phyloP scores from a whole-genome alignment of 2,329 filamentous ascomycete genomes.

The Botrytis tulipae region DNA sequence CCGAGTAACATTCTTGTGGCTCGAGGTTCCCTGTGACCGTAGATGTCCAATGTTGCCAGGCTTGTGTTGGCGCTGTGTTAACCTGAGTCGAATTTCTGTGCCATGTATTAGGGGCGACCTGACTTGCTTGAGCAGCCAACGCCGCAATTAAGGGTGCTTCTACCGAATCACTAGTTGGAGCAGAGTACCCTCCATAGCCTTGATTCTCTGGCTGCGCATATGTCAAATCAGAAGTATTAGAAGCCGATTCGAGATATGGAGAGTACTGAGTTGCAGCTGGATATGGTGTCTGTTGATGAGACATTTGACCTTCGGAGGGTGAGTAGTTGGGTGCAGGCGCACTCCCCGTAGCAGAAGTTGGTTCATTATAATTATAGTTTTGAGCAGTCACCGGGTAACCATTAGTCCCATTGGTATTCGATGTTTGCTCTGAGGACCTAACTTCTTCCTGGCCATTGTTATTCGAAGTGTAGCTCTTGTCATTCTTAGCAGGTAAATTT shows the following conservation, averaged over 20 bases:
- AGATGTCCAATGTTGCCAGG: constrained; percentile 39
- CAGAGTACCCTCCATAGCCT: constrained; percentile 1
- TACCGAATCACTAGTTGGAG: constrained; percentile 22
- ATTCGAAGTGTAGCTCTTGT: constrained; percentile 31
- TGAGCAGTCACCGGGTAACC: constrained; percentile 13
- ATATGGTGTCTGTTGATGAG: constrained; percentile 36
- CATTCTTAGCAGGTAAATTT: constrained; percentile 42
- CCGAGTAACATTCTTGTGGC: constrained; percentile 37
- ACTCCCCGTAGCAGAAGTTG: constrained; percentile 20
- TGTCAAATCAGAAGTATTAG: constrained; percentile 23
- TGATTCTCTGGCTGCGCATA: constrained; percentile 31
- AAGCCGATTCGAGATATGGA: constrained; percentile 30
- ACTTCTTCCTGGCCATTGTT: constrained; percentile 12
- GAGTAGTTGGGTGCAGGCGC: constrained; percentile 24
- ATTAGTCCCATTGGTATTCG: constrained; percentile 8
- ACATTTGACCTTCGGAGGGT: constrained; percentile 27
- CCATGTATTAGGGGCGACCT: constrained; percentile 39
- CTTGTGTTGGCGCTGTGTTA: constrained; percentile 29
- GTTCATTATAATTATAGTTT: constrained; percentile 24
- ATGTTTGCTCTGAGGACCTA: constrained; percentile 21
- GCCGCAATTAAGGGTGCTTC: constrained; percentile 34
- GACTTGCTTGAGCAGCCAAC: constrained; percentile 33
- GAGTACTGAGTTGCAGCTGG: constrained; percentile 37
- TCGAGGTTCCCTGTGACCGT: constrained; percentile 36
- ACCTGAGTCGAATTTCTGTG: constrained; percentile 21